Percentiles rank a stretch among this genome's conserved stretches.
These are phyloP conservation scores for Malassezia vespertilionis DNA, from an alignment of 1,284 basidiomycete genomes.

Conservation along the genomic window DNA sequence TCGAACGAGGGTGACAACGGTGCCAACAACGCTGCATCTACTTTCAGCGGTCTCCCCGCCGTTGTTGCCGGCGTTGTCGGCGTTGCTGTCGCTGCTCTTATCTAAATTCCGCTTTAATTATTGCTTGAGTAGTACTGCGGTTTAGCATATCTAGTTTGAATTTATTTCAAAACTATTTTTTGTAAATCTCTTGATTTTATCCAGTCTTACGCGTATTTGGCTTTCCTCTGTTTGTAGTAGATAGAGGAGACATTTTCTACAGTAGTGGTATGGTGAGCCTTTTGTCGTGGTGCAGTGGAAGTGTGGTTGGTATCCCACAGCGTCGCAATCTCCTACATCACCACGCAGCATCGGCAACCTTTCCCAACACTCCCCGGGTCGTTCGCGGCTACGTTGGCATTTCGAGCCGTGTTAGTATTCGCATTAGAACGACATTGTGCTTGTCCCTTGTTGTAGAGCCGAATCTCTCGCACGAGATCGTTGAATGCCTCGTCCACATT, in stretches of 20 bases:
- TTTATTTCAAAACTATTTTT: no score
- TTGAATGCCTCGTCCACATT: conserved; percentile 99
- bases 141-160: no score
- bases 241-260: no score
- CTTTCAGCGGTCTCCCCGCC: conserved; percentile 16
- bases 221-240: no score
- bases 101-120: conserved; percentile 6
- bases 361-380: not conserved
- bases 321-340: conserved; percentile 14
- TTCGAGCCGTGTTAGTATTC: not conserved
- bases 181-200: no score
- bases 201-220: no score
- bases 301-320: no score
- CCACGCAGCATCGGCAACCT: conserved; percentile 9
- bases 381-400: not conserved
- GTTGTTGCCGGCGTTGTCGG: conserved; percentile 18
- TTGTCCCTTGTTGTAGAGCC: conserved; percentile 70
- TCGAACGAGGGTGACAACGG: not conserved
- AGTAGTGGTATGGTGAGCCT: no score
- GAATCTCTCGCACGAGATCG: conserved; percentile 88
- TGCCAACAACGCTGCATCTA: conserved; percentile 4
- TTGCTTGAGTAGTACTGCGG: no score
- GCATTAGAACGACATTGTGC: conserved; percentile 11
- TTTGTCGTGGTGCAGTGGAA: no score
- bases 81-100: conserved; percentile 15